Evolutionary conservation across 1,284 basidiomycete genomes (phyloP), one percentile per base, ranked within the genome.

Genomic region (Malassezia cuniculi): DNA sequence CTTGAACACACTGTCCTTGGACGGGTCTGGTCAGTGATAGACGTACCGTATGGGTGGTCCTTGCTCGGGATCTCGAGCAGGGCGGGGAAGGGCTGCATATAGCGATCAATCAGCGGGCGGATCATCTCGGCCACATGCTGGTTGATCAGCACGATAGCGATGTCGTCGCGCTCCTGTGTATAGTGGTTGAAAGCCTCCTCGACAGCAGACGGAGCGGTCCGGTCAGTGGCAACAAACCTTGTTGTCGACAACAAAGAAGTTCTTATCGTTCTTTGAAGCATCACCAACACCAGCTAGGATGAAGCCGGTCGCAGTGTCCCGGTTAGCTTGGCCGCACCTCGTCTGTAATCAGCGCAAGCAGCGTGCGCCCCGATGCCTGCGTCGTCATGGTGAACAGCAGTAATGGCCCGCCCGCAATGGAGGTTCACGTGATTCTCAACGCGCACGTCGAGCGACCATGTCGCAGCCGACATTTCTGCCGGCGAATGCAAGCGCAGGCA

Each of bases 21-120:
- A 78, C 5, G 93, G 93, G 70, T 99, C 89, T 94, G 47, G 33
- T n/a, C 3, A 15, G 10, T 14, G 33, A 3, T 6, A 12, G 6
- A 25, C 47, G 12, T 38, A 70, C 69, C 70, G 44, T 71, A 71
- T 0, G 70, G 70, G 39, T 70, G 69, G 24, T 71, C 86, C 68
- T 90, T 90, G 37, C 82, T 85, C 14, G 93, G 93, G 52, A 97
- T 97, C 71, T 99, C 93, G 16, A 99, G 77, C 24, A 99, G 70
- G 0, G 93, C 86, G 16, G 93, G 93, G 72, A 99, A 99, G 0
- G 90, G 80, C 66, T 89, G 82, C 49, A 84, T 80, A 68, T 97
- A 97, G 55, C 80, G 80, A 70, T 99, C 93, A 12, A 97, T 85
- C 2, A 83, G 79, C 0, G 87, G 85, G 34, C 93, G 74, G 57